Conservation (phyloP, 1,139 yeast genomes). For the Candida sp. region DNA sequence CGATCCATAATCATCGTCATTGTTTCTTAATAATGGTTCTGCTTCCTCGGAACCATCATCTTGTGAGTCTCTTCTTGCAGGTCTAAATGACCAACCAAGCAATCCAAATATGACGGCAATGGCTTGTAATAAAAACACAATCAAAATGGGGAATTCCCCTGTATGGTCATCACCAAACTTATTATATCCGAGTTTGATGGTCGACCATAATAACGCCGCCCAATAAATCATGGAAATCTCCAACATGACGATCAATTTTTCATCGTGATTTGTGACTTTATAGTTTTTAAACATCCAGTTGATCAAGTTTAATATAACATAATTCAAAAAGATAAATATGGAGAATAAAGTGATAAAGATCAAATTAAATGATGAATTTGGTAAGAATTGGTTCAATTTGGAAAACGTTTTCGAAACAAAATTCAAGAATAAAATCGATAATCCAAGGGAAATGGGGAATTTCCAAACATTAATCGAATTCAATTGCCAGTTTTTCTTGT, state of each 20-base stretch:
- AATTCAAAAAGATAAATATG: conserved; percentile 52
- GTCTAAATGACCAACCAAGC: conserved; percentile 40
- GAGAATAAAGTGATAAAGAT: conserved; percentile 40
- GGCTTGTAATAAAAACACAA: conserved; percentile 51
- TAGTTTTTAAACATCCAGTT: conserved; percentile 39
- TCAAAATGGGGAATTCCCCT: conserved; percentile 55
- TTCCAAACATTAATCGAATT: conserved; percentile 39
- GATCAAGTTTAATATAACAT: conserved; percentile 47
- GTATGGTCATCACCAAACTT: conserved; percentile 46
- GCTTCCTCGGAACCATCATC: conserved; percentile 13
- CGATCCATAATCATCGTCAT: conserved; percentile 20
- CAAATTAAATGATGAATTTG: conserved; percentile 49
- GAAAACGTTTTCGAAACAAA: conserved; percentile 31
- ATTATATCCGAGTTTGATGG: conserved; percentile 45
- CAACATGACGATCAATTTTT: conserved; percentile 63
- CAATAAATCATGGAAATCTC: conserved; percentile 58
- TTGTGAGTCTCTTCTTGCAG: conserved; percentile 9
- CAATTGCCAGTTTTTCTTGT: conserved; percentile 49
- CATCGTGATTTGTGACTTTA: conserved; percentile 61
- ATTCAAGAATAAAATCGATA: conserved; percentile 36
- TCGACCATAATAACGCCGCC: conserved; percentile 44
- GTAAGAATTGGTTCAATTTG: conserved; percentile 49
- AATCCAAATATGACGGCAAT: conserved; percentile 54
- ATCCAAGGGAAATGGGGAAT: conserved; percentile 51
- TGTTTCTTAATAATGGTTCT: conserved; percentile 27